These are phyloP conservation scores for Boletellus ananas DNA, from an alignment of 768 basidiomycete species.

Conservation along the genomic window DNA sequence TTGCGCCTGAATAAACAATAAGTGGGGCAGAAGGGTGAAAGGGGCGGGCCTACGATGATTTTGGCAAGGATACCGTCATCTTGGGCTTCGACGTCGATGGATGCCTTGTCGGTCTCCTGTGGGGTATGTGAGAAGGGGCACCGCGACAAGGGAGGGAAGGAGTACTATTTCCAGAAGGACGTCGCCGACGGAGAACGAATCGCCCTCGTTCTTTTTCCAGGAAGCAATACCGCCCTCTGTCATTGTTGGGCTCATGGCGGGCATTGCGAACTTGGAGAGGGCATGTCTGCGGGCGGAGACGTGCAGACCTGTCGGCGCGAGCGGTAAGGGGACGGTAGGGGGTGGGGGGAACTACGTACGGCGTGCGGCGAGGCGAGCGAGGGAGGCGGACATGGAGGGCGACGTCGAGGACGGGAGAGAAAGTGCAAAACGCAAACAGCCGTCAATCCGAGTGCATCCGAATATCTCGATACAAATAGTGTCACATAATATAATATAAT, in stretches of 20 bases:
- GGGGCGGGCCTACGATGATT: conserved; percentile 71
- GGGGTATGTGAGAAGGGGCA: conserved; percentile 7
- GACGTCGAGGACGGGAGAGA: not conserved
- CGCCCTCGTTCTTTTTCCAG: conserved; percentile 98
- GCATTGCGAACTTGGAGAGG: conserved; percentile 89
- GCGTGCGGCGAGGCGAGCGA: conserved; percentile 64
- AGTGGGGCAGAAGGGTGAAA: not conserved
- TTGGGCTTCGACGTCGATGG: conserved; percentile 98
- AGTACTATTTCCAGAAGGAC: conserved; percentile 93
- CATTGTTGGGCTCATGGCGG: conserved; percentile 99
- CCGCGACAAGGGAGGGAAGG: conserved; percentile 9
- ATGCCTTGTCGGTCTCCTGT: conserved; percentile 99
- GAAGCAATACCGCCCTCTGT: conserved; percentile 96
- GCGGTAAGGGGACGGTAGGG: not conserved
- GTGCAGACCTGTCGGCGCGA: conserved; percentile 61
- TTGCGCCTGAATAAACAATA: conserved; percentile 45
- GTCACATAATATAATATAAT: too few relatives aligned
- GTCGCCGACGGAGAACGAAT: conserved; percentile 83
- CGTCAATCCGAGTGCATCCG: conserved; percentile 25
- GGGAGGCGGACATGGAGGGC: conserved; percentile 56
- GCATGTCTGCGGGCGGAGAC: conserved; percentile 74
- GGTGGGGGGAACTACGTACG: conserved; percentile 40
- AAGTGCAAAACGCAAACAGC: conserved; percentile 20
- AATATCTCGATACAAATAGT: not conserved
- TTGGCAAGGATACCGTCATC: conserved; percentile 96